Percentiles rank a stretch among this genome's conserved stretches.
phyloP scores from a whole-genome alignment of 2,329 filamentous ascomycete genomes.

The Helotiales sp. region DNA sequence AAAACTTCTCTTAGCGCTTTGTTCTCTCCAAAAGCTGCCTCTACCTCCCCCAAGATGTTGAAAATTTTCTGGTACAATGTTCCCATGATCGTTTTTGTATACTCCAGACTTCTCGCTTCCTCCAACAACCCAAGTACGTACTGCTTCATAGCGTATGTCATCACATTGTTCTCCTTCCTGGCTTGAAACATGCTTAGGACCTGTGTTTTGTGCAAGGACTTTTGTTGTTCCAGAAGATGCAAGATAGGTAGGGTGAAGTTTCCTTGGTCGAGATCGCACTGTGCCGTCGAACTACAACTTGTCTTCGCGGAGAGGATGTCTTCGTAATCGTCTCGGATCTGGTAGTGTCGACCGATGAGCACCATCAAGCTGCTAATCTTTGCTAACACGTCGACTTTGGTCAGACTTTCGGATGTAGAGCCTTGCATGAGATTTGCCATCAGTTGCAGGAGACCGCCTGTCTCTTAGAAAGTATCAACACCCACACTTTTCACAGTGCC shows the following conservation, averaged over 20 bases:
- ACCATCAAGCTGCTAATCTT: slow-evolving; percentile 1
- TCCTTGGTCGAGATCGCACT: slow-evolving; percentile 12
- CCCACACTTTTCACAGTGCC: neutral
- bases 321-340: slow-evolving; percentile 12
- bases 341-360: slow-evolving; percentile 9
- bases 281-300: neutral
- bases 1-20: slow-evolving; percentile 3
- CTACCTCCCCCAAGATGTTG: neutral
- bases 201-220: neutral
- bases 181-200: slow-evolving; percentile 5
- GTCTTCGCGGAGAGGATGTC: neutral
- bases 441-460: slow-evolving; percentile 3
- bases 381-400: no score
- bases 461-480: neutral
- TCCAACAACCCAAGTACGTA: neutral
- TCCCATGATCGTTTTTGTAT: neutral
- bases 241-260: slow-evolving; percentile 7
- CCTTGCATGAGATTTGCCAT: slow-evolving; percentile 7
- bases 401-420: no score
- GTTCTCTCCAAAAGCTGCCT: neutral
- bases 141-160: slow-evolving; percentile 3
- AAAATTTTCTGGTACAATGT: slow-evolving; percentile 1
- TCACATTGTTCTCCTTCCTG: neutral
- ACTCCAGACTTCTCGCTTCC: slow-evolving; percentile 6
- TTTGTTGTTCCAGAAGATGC: neutral